A percentile compares a stretch with the other conserved stretches of the same genome.
phyloP scores from a whole-genome alignment of 805 yeast genomes.

The Hemisphaericaspora nanyangensis region DNA sequence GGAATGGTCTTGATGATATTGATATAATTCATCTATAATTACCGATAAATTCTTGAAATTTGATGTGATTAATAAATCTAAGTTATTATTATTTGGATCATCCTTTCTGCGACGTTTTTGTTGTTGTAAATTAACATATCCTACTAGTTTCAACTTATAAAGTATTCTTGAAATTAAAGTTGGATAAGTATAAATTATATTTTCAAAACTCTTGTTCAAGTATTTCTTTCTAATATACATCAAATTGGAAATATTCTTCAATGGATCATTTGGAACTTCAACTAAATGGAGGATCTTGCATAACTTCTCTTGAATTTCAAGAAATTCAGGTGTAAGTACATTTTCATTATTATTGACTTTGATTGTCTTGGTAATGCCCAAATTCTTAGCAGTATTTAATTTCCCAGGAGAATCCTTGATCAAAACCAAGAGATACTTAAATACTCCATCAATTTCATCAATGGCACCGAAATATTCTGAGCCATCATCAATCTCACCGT shows the following conservation, averaged over 20 bases:
- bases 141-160: constrained; percentile 50
- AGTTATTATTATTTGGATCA: constrained; percentile 18
- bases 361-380: constrained; percentile 37
- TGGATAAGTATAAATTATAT: constrained; percentile 68
- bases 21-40: constrained; percentile 63
- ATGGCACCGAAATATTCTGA: constrained; percentile 19
- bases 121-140: constrained; percentile 21
- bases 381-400: constrained; percentile 31
- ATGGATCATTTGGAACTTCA: constrained; percentile 33
- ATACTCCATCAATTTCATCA: constrained; percentile 56
- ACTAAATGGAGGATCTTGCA: constrained; percentile 69
- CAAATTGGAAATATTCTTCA: constrained; percentile 28
- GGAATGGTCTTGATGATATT: constrained; percentile 27
- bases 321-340: constrained; percentile 32
- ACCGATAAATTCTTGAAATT: constrained; percentile 74
- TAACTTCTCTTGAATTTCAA: constrained; percentile 53
- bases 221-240: constrained; percentile 39
- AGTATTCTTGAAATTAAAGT: constrained; percentile 64
- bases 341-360: constrained; percentile 26
- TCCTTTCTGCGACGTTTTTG: constrained; percentile 20
- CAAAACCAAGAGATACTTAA: constrained; percentile 54
- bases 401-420: constrained; percentile 36
- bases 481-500: not conserved
- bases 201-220: constrained; percentile 51
- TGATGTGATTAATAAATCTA: constrained; percentile 34